These are phyloP conservation scores for Clitopilus hobsonii DNA, from an alignment of 768 basidiomycete genomes.

Conservation along the genomic window DNA sequence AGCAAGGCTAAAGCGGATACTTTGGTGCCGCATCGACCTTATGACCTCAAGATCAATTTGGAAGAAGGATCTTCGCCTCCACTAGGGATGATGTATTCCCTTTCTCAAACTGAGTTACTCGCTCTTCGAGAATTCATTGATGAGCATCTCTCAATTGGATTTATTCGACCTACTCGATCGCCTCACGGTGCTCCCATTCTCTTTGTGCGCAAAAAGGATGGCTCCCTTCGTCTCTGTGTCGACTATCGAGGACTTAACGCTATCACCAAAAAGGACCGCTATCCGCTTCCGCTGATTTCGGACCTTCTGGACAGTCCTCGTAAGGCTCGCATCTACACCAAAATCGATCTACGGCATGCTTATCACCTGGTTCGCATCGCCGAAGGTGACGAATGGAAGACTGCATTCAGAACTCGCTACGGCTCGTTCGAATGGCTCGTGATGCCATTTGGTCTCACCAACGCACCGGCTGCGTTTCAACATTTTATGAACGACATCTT, in stretches of 20 bases:
- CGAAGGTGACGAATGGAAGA: constrained; percentile 36
- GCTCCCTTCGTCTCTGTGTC: constrained; percentile 16
- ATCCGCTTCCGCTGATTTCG: constrained; percentile 26
- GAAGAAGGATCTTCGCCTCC: constrained; percentile 17
- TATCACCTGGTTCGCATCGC: constrained; percentile 31
- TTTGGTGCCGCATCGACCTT: constrained; percentile 21
- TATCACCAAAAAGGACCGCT: constrained; percentile 30
- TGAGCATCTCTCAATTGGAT: constrained; percentile 21
- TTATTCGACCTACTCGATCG: constrained; percentile 19
- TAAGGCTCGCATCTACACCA: constrained; percentile 18
- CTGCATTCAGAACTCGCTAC: constrained; percentile 30
- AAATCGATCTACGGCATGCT: constrained; percentile 28
- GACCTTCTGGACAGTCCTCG: constrained; percentile 23
- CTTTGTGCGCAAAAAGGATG: constrained; percentile 18
- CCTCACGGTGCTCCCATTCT: constrained; percentile 17
- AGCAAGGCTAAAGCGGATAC: constrained; percentile 15
- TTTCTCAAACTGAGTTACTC: constrained; percentile 17
- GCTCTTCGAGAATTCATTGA: constrained; percentile 22
- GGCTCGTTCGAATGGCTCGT: constrained; percentile 32
- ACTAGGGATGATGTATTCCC: constrained; percentile 17
- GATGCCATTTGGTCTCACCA: constrained; percentile 29
- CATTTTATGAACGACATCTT: constrained; percentile 29
- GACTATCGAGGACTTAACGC: constrained; percentile 22
- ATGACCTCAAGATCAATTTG: constrained; percentile 27
- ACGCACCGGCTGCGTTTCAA: constrained; percentile 31